Evolutionary conservation across 2,329 filamentous ascomycete genomes (phyloP).

Genomic region (Cladosporium sp.): DNA sequence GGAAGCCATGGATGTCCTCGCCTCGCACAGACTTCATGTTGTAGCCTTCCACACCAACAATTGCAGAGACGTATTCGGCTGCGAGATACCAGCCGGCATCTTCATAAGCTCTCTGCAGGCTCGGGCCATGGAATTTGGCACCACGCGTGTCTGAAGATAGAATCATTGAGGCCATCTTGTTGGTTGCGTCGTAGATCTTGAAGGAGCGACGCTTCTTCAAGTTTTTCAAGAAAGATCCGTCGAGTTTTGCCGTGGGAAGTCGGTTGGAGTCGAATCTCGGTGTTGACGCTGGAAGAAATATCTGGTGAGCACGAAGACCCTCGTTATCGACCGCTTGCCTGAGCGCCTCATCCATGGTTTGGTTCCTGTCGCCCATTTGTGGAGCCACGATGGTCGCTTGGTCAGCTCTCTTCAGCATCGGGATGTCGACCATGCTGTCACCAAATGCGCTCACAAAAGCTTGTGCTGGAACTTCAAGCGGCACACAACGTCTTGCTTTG

Average conservation of each 20-base stretch:
- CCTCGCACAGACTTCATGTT: slow-evolving; percentile 50
- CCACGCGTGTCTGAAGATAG: slow-evolving; percentile 54
- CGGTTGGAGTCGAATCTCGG: slow-evolving; percentile 40
- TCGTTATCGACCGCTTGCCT: slow-evolving; percentile 37
- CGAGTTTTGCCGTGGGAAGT: not conserved
- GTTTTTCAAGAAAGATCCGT: not conserved
- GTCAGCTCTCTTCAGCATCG: slow-evolving; percentile 54
- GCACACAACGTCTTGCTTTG: slow-evolving; percentile 49
- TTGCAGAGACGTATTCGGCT: slow-evolving; percentile 41
- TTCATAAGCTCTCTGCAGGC: slow-evolving; percentile 47
- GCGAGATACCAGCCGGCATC: slow-evolving; percentile 53
- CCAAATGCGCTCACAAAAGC: slow-evolving; percentile 54
- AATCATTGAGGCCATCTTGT: slow-evolving; percentile 44
- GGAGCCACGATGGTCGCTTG: slow-evolving; percentile 55
- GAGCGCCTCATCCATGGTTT: slow-evolving; percentile 49
- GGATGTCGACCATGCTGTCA: slow-evolving; percentile 56
- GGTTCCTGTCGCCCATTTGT: slow-evolving; percentile 43
- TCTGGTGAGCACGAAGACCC: slow-evolving; percentile 44
- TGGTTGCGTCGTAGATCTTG: slow-evolving; percentile 39
- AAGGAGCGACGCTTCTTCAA: not conserved
- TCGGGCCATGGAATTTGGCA: slow-evolving; percentile 41
- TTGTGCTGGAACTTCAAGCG: slow-evolving; percentile 34
- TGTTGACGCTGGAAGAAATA: slow-evolving; percentile 35
- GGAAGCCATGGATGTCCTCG: slow-evolving; percentile 37
- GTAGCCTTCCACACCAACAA: slow-evolving; percentile 50